Percentiles rank a stretch among this genome's conserved stretches.
These are phyloP conservation scores for Datisca glomerata DNA, from an alignment of 306 rosid species.

Conservation along the genomic window DNA sequence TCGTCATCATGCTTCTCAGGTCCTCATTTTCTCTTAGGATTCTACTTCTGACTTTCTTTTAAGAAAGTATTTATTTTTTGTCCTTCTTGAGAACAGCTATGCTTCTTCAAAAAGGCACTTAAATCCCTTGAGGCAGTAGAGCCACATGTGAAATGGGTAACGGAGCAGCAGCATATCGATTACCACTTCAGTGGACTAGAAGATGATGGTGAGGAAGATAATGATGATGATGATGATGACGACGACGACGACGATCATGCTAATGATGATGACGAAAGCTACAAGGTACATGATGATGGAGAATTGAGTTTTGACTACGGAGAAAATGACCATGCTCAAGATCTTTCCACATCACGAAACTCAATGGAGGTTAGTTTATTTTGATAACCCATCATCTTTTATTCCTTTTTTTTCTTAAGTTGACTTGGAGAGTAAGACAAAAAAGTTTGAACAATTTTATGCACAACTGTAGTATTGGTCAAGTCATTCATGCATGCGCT, in stretches of 20 bases:
- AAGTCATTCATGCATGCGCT: no score
- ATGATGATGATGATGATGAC: slow-evolving; percentile 27
- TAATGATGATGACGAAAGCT: slow-evolving; percentile 28
- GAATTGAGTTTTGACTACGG: slow-evolving; percentile 84
- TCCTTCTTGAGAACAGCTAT: slow-evolving; percentile 41
- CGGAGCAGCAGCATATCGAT: slow-evolving; percentile 89
- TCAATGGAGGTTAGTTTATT: slow-evolving; percentile 51
- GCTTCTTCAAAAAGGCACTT: slow-evolving; percentile 82
- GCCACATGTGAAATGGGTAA: slow-evolving; percentile 69
- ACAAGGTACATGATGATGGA: slow-evolving; percentile 58
- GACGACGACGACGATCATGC: slow-evolving; percentile 32
- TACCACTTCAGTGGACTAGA: slow-evolving; percentile 76
- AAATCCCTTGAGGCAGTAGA: slow-evolving; percentile 79
- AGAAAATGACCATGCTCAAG: slow-evolving; percentile 41
- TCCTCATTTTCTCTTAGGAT: slow-evolving; percentile 12
- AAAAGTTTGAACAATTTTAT: no score
- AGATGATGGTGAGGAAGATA: slow-evolving; percentile 52
- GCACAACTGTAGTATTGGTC: no score
- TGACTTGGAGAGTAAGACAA: neutral
- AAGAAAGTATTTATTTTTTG: slow-evolving; percentile 12
- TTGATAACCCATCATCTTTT: slow-evolving; percentile 1
- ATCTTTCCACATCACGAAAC: slow-evolving; percentile 40
- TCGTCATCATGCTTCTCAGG: slow-evolving; percentile 99
- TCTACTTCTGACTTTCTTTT: slow-evolving; percentile 5
- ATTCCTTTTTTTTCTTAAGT: slow-evolving; percentile 1